Conservation (phyloP, 495 filamentous ascomycete genomes). For the Astrothelium macrocarpum region DNA sequence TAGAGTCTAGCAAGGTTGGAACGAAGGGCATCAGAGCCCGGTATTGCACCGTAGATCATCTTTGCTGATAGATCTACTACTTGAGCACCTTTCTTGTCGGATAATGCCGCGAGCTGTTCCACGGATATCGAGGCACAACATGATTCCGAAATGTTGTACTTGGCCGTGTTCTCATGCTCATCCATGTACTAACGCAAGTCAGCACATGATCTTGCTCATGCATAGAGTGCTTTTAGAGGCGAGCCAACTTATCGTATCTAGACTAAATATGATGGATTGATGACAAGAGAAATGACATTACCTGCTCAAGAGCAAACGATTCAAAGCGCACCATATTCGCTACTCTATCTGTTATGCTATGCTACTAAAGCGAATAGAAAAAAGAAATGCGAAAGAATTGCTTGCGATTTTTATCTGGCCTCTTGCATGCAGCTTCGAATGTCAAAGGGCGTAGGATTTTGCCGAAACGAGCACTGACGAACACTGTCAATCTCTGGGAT, state of each 20-base stretch:
- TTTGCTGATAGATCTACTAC: constrained; percentile 38
- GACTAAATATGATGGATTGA: background rate
- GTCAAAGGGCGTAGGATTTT: background rate
- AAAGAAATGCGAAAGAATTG: background rate
- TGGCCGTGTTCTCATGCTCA: constrained; percentile 60
- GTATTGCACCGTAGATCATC: constrained; percentile 63
- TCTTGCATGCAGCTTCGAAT: background rate
- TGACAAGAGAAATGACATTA: constrained; percentile 27
- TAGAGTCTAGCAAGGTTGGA: constrained; percentile 58
- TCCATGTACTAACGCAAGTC: constrained; percentile 68
- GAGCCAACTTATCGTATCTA: too few species aligned
- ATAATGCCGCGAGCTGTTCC: constrained; percentile 53
- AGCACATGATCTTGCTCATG: background rate
- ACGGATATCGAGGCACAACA: constrained; percentile 76
- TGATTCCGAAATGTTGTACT: constrained; percentile 80
- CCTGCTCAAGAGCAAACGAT: constrained; percentile 69
- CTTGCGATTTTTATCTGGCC: background rate
- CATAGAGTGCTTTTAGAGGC: background rate
- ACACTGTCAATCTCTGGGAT: background rate
- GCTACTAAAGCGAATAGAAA: background rate
- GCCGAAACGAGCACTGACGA: background rate
- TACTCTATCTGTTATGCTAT: background rate
- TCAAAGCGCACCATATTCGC: constrained; percentile 6
- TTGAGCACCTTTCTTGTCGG: constrained; percentile 37
- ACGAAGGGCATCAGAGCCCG: constrained; percentile 55